Evolutionary conservation across 495 filamentous ascomycete species (phyloP).

Genomic region (Penicilliopsis zonata): DNA sequence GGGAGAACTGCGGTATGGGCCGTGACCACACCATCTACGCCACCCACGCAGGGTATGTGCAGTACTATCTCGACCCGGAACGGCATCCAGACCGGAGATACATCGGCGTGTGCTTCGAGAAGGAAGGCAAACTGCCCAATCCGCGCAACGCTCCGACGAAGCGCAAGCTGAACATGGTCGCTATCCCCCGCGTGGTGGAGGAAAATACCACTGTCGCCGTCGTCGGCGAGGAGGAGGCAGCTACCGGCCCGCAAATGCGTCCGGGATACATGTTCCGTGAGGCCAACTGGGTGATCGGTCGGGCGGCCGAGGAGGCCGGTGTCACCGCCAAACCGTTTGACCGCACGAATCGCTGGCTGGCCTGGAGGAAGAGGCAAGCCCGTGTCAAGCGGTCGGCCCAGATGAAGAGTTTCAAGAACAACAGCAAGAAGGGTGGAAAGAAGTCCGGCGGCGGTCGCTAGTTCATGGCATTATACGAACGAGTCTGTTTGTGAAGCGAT

Average conservation of each 20-base stretch:
- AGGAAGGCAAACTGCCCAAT: slow-evolving; percentile 56
- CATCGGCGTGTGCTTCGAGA: slow-evolving; percentile 83
- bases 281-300: slow-evolving; percentile 75
- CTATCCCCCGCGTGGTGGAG: slow-evolving; percentile 20
- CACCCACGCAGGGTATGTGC: slow-evolving; percentile 72
- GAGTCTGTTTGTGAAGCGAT: slow-evolving; percentile 20
- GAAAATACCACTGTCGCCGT: slow-evolving; percentile 19
- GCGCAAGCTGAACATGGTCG: slow-evolving; percentile 59
- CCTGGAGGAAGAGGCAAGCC: slow-evolving; percentile 47
- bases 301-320: slow-evolving; percentile 46
- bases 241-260: slow-evolving; percentile 39
- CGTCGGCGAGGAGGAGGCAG: slow-evolving; percentile 20
- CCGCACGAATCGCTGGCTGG: slow-evolving; percentile 44
- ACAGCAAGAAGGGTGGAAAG: slow-evolving; percentile 36
- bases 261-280: slow-evolving; percentile 72
- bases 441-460: slow-evolving; percentile 23
- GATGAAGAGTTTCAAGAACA: slow-evolving; percentile 46
- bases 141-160: slow-evolving; percentile 50
- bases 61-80: slow-evolving; percentile 82
- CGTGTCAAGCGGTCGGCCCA: slow-evolving; percentile 41
- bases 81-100: slow-evolving; percentile 72
- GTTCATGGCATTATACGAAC: slow-evolving; percentile 8
- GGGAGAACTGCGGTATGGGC: slow-evolving; percentile 87
- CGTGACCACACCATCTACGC: slow-evolving; percentile 98
- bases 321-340: slow-evolving; percentile 40